These are phyloP conservation scores for Hygrophorus pudorinus DNA, from an alignment of 768 basidiomycete genomes.

Conservation along the genomic window DNA sequence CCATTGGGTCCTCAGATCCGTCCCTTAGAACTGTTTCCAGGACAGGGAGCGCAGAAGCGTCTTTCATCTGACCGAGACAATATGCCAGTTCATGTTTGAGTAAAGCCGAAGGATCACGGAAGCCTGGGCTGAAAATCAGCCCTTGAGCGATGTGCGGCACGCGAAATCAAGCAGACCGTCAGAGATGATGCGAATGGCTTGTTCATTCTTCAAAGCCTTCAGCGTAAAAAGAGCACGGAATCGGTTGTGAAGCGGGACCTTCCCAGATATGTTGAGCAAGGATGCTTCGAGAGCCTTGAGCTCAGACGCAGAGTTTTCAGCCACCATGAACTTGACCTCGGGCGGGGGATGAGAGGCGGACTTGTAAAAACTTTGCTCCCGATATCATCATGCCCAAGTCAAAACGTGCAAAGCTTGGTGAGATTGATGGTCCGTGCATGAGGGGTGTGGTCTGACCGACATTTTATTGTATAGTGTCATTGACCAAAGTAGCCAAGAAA, in stretches of 20 bases:
- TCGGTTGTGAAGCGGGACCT: constrained; percentile 71
- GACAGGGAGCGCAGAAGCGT: constrained; percentile 59
- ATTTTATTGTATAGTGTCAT: constrained; percentile 52
- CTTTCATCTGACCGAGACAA: constrained; percentile 88
- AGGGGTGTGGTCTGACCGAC: constrained; percentile 4
- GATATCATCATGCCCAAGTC: constrained; percentile 69
- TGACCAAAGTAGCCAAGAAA: constrained; percentile 93
- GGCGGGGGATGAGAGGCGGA: constrained; percentile 25
- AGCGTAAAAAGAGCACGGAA: constrained; percentile 91
- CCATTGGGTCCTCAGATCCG: constrained; percentile 81
- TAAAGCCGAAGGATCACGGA: constrained; percentile 78
- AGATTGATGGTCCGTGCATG: constrained; percentile 16
- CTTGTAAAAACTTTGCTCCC: constrained; percentile 30
- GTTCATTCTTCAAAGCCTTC: constrained; percentile 69
- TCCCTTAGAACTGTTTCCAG: constrained; percentile 72
- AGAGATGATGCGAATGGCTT: constrained; percentile 78
- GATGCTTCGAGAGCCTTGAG: constrained; percentile 61
- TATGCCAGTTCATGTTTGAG: constrained; percentile 98
- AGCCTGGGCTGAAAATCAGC: constrained; percentile 38
- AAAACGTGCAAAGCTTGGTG: constrained; percentile 82
- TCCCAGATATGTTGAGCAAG: constrained; percentile 68
- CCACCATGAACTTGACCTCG: constrained; percentile 20
- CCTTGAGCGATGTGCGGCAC: neutral
- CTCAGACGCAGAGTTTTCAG: constrained; percentile 1
- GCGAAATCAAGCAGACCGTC: constrained; percentile 41